Evolutionary conservation across 2,329 filamentous ascomycete species (phyloP).

Genomic region (Alternaria ethzedia): DNA sequence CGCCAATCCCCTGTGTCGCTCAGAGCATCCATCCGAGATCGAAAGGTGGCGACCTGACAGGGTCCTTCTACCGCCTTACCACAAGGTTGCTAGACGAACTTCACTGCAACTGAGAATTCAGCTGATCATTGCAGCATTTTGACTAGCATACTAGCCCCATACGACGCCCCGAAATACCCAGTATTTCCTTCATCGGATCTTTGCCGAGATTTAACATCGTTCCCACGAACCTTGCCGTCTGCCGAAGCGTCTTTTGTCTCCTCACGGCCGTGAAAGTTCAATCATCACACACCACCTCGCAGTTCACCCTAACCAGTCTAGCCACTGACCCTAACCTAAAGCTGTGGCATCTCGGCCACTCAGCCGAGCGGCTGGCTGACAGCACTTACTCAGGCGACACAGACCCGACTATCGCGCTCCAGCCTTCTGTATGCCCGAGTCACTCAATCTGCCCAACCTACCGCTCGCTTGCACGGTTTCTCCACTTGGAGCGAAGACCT

Average conservation of each 20-base stretch:
- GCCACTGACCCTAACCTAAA: slow-evolving; percentile 13
- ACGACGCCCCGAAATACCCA: slow-evolving; percentile 15
- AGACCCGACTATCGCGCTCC: slow-evolving; percentile 30
- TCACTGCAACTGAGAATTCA: slow-evolving; percentile 28
- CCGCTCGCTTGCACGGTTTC: slow-evolving; percentile 32
- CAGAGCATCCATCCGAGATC: slow-evolving; percentile 27
- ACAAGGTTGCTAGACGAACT: slow-evolving; percentile 23
- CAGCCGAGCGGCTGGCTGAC: slow-evolving; percentile 25
- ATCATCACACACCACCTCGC: slow-evolving; percentile 18
- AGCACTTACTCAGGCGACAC: slow-evolving; percentile 32
- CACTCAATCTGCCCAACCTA: slow-evolving; percentile 25
- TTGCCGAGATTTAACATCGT: slow-evolving; percentile 22
- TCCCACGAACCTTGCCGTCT: slow-evolving; percentile 24
- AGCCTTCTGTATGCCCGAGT: slow-evolving; percentile 28
- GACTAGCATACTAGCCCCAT: slow-evolving; percentile 22
- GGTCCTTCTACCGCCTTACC: slow-evolving; percentile 31
- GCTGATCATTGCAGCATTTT: slow-evolving; percentile 42
- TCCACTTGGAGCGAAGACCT: slow-evolving; percentile 34
- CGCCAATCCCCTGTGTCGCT: slow-evolving; percentile 25
- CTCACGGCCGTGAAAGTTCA: slow-evolving; percentile 26
- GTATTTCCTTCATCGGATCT: slow-evolving; percentile 19
- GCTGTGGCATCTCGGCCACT: slow-evolving; percentile 16
- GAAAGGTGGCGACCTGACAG: slow-evolving; percentile 36
- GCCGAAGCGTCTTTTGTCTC: slow-evolving; percentile 22
- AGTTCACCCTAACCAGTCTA: slow-evolving; percentile 11